Percentiles rank a stretch among this genome's conserved stretches.
Conservation (phyloP, 2,329 filamentous ascomycete species). For the Gyromitra esculenta region DNA sequence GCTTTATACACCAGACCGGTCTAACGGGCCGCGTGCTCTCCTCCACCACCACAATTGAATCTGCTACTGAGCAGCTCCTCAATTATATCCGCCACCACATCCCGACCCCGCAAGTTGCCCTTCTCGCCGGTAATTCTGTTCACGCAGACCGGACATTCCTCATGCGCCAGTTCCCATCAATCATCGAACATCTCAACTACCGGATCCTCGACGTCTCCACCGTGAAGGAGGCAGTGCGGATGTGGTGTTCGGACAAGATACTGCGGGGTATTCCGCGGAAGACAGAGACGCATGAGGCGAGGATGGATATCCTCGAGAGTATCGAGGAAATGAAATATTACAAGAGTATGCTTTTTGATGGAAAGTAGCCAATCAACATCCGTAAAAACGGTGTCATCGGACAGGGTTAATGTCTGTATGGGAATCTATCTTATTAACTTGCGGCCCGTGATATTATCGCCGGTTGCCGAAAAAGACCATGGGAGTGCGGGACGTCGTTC, state of each 20-base stretch:
- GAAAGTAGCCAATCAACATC: conserved; percentile 50
- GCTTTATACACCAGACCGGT: conserved; percentile 69
- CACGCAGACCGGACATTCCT: conserved; percentile 90
- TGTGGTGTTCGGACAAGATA: conserved; percentile 77
- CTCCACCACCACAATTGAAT: conserved; percentile 75
- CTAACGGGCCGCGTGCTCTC: conserved; percentile 78
- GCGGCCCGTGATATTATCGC: conserved; percentile 12
- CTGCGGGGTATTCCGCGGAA: conserved; percentile 75
- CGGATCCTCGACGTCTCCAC: conserved; percentile 90
- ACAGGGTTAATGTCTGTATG: background rate
- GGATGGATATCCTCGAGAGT: conserved; percentile 91
- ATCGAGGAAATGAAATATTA: conserved; percentile 92
- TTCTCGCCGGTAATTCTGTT: conserved; percentile 92
- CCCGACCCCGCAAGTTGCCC: conserved; percentile 71
- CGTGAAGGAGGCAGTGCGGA: conserved; percentile 86
- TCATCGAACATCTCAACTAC: conserved; percentile 84
- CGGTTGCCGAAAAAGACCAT: conserved; percentile 19
- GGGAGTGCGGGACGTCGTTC: conserved; percentile 15
- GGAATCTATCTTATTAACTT: background rate
- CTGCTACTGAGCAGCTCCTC: conserved; percentile 77
- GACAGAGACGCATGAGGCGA: conserved; percentile 80
- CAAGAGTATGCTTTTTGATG: conserved; percentile 72
- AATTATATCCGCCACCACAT: conserved; percentile 79
- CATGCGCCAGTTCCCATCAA: conserved; percentile 72
- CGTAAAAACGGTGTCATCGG: background rate